Conservation (phyloP, 2,329 filamentous ascomycete genomes). For the Penicillium sp. region DNA sequence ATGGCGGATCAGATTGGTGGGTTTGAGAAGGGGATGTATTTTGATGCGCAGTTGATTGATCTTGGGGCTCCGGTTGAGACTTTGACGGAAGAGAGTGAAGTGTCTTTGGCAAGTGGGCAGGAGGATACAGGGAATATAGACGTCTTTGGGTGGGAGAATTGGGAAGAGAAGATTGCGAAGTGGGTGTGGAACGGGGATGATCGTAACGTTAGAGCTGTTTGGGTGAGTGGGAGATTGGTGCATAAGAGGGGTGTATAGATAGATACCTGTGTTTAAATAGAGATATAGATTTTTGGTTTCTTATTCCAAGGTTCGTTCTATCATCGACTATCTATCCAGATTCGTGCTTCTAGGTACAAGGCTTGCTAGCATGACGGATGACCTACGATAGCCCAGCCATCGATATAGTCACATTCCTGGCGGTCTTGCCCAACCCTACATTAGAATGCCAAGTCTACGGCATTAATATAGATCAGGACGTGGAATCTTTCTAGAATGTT, state of each 20-base stretch:
- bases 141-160: constrained; percentile 86
- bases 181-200: constrained; percentile 96
- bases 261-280: neutral
- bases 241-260: constrained; percentile 43
- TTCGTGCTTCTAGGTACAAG: neutral
- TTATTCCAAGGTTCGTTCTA: neutral
- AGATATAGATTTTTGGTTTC: neutral
- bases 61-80: constrained; percentile 47
- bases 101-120: constrained; percentile 18
- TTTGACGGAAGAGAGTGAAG: neutral
- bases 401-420: constrained; percentile 1
- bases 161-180: constrained; percentile 82
- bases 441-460: constrained; percentile 1
- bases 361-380: neutral
- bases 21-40: constrained; percentile 83
- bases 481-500: constrained; percentile 6
- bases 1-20: constrained; percentile 68
- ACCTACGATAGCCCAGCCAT: neutral
- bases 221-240: constrained; percentile 81
- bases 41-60: constrained; percentile 81
- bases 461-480: neutral
- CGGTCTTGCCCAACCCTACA: neutral
- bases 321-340: neutral
- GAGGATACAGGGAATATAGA: constrained; percentile 65
- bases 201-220: constrained; percentile 81